Base-by-base conservation (phyloP, 1,139 yeast species). In the Hemisphaericaspora xylofermentans region DNA sequence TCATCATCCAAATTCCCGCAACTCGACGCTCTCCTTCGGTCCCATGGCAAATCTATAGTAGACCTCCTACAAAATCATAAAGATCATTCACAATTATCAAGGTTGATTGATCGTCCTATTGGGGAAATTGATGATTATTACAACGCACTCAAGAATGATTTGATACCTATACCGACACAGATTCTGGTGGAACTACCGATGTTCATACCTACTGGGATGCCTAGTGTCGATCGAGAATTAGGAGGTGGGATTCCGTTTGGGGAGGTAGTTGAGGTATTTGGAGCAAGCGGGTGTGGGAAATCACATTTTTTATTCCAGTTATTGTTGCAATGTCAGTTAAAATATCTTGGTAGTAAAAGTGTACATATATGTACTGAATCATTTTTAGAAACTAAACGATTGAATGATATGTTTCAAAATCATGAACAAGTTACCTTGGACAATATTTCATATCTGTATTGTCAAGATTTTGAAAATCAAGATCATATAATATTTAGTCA, bases 221-320 rank as follows among this genome's bases (percentile, higher is more conserved):
- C 61, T 0, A 51, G 53, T 3, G 51, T 91, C 1, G 96, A 89
- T 58, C 52, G 51, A 8, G 53, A 68, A 2, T 59, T 89, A 13
- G 74, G 76, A 22, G 93, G 93, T 1, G 96, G 97, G 0, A 70
- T 89, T 3, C 79, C 77, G 0, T 51, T 77, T 0, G 84, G 89
- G 2, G 71, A 77, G 33, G 63, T 91, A 3, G 84, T 94, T 0
- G 98, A 91, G 61, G 58, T 91, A 2, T 82, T 82, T 50, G 98
- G 98, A 0, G 86, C 84, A 30, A 82, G 94, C 45, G 88, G 95
- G 0, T 76, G 86, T 2, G 97, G 96, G 0, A 89, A 89, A 57
- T 82, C 96, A 0, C 94, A 88, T 51, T 62, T 89, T 8, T 61
- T 85, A 25, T 71, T 83, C 61, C 93, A 84, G 49, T 53, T 88